Evolutionary conservation across 2,329 filamentous ascomycete species (phyloP).

Genomic region (Xylariaceae sp.): DNA sequence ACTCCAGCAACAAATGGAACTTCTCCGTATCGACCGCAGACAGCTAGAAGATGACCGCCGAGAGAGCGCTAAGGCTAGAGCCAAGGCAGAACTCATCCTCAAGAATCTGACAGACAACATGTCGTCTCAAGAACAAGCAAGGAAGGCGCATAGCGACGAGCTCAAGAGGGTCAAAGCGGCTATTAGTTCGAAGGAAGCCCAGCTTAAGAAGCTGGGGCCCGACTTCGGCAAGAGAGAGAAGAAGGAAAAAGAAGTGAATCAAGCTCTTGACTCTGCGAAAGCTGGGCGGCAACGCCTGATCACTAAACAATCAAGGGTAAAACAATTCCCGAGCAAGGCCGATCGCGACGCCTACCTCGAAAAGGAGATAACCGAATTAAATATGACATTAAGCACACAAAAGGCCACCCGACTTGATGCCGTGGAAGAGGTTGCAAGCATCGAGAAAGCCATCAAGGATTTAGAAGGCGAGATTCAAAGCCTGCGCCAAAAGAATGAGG

Average conservation of each 20-base stretch:
- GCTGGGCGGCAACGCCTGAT: constrained; percentile 74
- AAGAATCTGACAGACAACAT: constrained; percentile 82
- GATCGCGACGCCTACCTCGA: constrained; percentile 83
- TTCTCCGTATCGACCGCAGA: constrained; percentile 76
- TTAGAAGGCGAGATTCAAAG: constrained; percentile 69
- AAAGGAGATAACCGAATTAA: constrained; percentile 75
- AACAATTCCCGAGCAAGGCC: constrained; percentile 80
- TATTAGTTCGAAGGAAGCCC: constrained; percentile 71
- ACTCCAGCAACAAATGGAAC: constrained; percentile 76
- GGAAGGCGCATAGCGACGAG: constrained; percentile 66
- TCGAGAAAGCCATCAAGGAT: constrained; percentile 66
- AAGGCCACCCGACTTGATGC: constrained; percentile 83
- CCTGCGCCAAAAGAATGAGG: constrained; percentile 70
- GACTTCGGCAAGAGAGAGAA: constrained; percentile 69
- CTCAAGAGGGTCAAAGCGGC: constrained; percentile 67
- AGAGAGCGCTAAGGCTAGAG: constrained; percentile 72
- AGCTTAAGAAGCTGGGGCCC: constrained; percentile 72
- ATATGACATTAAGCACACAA: constrained; percentile 70
- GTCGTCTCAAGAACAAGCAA: constrained; percentile 69
- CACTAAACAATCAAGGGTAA: constrained; percentile 85
- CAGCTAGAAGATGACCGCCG: constrained; percentile 88
- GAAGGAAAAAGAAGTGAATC: constrained; percentile 66
- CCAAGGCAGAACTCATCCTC: constrained; percentile 80
- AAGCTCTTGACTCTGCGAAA: constrained; percentile 72
- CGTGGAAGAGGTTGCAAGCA: constrained; percentile 71